Evolutionary conservation across 306 rosid species (phyloP), one percentile per base, ranked within the genome.

Genomic region (Vachellia pachyceras): DNA sequence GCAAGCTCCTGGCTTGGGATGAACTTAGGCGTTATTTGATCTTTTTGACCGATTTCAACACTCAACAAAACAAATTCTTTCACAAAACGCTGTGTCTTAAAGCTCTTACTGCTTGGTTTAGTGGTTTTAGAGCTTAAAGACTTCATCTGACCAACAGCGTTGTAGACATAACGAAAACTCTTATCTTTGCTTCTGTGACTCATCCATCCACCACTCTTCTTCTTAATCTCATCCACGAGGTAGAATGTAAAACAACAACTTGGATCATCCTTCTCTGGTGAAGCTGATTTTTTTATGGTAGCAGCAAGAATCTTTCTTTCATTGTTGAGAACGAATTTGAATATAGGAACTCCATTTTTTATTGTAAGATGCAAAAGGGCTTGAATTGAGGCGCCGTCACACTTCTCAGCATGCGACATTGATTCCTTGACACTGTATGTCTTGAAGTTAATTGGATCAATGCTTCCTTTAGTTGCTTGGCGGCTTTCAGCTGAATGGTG

Each of bases 111-210:
- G 23, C 82, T 66, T 18, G 79, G 72, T 68, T 84, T 85, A 29
- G 83, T 75, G 73, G 79, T 63, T 79, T 80, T 84, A 33, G 94
- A 84, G 81, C 73, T 72, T 71, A 88, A 83, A 73, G 83, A 75
- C 86, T 87, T 93, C 99, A 95, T 95, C 80, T 93, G 92, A 71
- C 92, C 99, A 36, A 90, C 75, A 40, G 85, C 74, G 72, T 89
- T 93, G 87, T 90, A 93, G 41, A 82, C 95, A 83, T 89, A 95
- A 55, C 88, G 87, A 49, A 79, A 78, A 61, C 72, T 78, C 85
- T 88, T 90, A 75, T 79, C 95, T 77, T 84, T 92, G 67, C 87
- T 88, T 81, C 94, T 95, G 70, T 88, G 90, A 63, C 88, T 88
- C 17, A 91, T 89, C 99, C 97, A 95, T 63, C 94, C 91, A 78